These are phyloP conservation scores for Aspergillus sp. DNA, from an alignment of 2,329 filamentous ascomycete species.

Conservation along the genomic window DNA sequence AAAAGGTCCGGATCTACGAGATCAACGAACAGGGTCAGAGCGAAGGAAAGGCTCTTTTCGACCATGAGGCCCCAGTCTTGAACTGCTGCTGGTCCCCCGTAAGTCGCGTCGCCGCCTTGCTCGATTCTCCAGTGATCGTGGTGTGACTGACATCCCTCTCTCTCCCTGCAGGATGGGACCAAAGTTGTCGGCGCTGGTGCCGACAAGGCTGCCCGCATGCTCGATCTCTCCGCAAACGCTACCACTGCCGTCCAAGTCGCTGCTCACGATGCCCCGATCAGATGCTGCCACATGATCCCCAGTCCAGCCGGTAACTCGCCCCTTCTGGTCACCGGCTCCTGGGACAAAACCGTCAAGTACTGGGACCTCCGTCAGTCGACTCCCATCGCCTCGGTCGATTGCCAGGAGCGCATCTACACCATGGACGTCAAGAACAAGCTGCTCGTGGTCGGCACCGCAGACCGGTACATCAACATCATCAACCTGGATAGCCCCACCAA, in stretches of 20 bases:
- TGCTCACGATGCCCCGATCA: conserved; percentile 75
- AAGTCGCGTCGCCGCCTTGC: conserved; percentile 24
- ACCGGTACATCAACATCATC: conserved; percentile 92
- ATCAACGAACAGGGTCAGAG: conserved; percentile 68
- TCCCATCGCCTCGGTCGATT: conserved; percentile 38
- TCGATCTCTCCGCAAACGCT: conserved; percentile 59
- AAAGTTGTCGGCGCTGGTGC: conserved; percentile 82
- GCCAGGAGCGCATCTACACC: conserved; percentile 58
- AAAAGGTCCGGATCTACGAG: conserved; percentile 95
- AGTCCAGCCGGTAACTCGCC: conserved; percentile 46
- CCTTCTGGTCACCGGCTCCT: conserved; percentile 77
- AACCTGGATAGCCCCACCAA: conserved; percentile 79
- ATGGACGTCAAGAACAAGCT: conserved; percentile 87
- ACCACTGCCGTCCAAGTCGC: conserved; percentile 60
- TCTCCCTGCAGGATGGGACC: conserved; percentile 62
- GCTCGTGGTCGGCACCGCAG: conserved; percentile 83
- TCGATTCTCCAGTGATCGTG: conserved; percentile 1
- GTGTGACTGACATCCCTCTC: conserved; percentile 6
- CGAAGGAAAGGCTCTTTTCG: conserved; percentile 74
- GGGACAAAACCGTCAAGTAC: conserved; percentile 50
- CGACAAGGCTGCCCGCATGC: conserved; percentile 81
- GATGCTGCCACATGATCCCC: conserved; percentile 68
- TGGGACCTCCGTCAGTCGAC: conserved; percentile 46
- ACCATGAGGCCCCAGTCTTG: conserved; percentile 77
- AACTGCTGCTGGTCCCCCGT: conserved; percentile 84